Evolutionary conservation across 306 rosid species (phyloP).

Genomic region (Cucumis cinereus): DNA sequence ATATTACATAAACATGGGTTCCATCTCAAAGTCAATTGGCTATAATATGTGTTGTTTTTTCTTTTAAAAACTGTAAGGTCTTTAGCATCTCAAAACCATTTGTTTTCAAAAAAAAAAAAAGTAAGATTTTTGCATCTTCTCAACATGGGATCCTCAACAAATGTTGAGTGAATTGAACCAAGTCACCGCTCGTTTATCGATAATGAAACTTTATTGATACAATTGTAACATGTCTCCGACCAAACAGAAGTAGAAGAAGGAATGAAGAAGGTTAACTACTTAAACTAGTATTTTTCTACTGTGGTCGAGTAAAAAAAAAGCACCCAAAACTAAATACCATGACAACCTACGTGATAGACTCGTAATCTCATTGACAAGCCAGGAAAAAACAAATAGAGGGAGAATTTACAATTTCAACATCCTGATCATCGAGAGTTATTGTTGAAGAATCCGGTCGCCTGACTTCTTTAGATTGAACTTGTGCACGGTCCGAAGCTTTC

Average conservation of each 20-base stretch:
- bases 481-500: conserved; percentile 66
- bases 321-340: neutral
- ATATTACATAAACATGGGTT: too few relatives aligned
- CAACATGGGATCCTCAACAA: too few relatives aligned
- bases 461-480: conserved; percentile 66
- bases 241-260: neutral
- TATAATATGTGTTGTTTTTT: too few relatives aligned
- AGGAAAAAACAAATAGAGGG: neutral
- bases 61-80: too few relatives aligned
- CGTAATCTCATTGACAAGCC: neutral
- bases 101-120: too few relatives aligned
- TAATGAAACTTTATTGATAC: neutral
- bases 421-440: conserved; percentile 80
- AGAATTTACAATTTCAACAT: conserved; percentile 71
- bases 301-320: neutral
- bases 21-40: too few relatives aligned
- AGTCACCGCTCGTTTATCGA: neutral
- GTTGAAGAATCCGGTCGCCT: conserved; percentile 66
- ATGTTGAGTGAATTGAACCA: neutral
- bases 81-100: too few relatives aligned
- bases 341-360: neutral
- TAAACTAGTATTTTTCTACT: neutral
- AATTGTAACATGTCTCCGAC: neutral
- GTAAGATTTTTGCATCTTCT: too few relatives aligned
- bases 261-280: neutral